These are phyloP conservation scores for Arthrobotrys sphaeroides DNA, from an alignment of 2,329 filamentous ascomycete species.

Conservation along the genomic window DNA sequence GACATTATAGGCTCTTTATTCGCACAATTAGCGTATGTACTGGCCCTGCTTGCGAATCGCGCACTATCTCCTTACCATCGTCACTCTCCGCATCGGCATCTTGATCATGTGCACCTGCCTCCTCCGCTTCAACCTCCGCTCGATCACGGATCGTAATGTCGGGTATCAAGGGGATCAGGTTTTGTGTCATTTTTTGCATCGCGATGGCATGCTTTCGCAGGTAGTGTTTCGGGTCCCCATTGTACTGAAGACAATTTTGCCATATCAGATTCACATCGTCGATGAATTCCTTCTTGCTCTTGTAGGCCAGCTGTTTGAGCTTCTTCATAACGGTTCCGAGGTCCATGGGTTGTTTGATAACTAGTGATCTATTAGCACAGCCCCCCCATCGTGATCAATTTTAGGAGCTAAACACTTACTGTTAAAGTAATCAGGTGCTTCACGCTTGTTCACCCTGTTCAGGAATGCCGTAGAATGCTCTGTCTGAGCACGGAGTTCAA, in stretches of 20 bases:
- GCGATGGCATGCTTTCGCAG: conserved; percentile 91
- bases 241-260: conserved; percentile 96
- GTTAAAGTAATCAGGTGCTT: conserved; percentile 93
- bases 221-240: conserved; percentile 85
- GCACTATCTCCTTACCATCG: conserved; percentile 55
- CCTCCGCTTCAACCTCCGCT: conserved; percentile 90
- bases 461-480: conserved; percentile 98
- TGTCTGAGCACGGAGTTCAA: conserved; percentile 94
- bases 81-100: conserved; percentile 59
- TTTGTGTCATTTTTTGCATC: conserved; percentile 98
- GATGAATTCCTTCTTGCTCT: conserved; percentile 93
- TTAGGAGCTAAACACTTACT: conserved; percentile 67
- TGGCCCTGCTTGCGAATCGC: neutral
- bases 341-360: conserved; percentile 98
- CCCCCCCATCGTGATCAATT: neutral
- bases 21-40: conserved; percentile 46
- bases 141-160: conserved; percentile 89
- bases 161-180: conserved; percentile 91
- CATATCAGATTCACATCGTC: conserved; percentile 93
- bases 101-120: conserved; percentile 60
- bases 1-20: conserved; percentile 89
- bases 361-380: conserved; percentile 62
- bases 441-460: conserved; percentile 92
- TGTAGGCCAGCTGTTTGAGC: conserved; percentile 80
- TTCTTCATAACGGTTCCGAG: conserved; percentile 98